phyloP scores from a whole-genome alignment of 139 green algal species.

The Tetradesmus obliquus region DNA sequence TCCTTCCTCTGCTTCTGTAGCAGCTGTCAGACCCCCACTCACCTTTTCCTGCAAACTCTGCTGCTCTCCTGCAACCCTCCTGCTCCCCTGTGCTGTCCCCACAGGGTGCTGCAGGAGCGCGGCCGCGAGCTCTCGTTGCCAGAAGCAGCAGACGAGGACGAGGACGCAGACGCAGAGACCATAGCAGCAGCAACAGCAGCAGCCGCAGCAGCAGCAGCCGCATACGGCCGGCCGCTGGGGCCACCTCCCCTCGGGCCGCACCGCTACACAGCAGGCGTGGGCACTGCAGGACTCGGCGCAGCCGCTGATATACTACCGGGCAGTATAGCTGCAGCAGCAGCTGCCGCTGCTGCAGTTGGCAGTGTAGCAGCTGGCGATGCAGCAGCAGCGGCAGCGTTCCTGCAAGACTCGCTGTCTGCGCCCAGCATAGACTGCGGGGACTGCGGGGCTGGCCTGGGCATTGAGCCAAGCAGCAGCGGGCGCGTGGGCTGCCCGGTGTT shows the following conservation, averaged over 20 bases:
- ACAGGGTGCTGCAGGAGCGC: slow-evolving; percentile 40
- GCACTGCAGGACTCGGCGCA: neutral
- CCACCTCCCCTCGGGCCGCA: neutral
- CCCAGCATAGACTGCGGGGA: neutral
- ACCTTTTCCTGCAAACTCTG: neutral
- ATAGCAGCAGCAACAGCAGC: slow-evolving; percentile 24
- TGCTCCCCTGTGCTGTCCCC: neutral
- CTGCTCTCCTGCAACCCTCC: neutral
- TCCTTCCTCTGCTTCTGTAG: neutral
- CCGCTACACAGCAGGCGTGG: neutral
- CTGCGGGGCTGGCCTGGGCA: neutral
- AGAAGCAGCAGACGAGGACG: slow-evolving; percentile 29
- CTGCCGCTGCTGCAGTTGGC: neutral
- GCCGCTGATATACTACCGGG: neutral
- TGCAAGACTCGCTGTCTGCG: neutral
- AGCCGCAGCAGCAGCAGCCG: slow-evolving; percentile 15
- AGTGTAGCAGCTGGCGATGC: neutral
- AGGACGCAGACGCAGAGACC: neutral
- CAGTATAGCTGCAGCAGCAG: neutral
- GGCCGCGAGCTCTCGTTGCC: slow-evolving; percentile 20
- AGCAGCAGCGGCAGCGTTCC: neutral
- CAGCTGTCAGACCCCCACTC: neutral
- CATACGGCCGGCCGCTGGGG: neutral
- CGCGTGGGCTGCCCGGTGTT: slow-evolving; percentile 88
- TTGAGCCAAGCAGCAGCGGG: slow-evolving; percentile 48